Evolutionary conservation across 768 basidiomycete species (phyloP), one percentile per base, ranked within the genome.

Genomic region (Sporobolomyces phaffii): DNA sequence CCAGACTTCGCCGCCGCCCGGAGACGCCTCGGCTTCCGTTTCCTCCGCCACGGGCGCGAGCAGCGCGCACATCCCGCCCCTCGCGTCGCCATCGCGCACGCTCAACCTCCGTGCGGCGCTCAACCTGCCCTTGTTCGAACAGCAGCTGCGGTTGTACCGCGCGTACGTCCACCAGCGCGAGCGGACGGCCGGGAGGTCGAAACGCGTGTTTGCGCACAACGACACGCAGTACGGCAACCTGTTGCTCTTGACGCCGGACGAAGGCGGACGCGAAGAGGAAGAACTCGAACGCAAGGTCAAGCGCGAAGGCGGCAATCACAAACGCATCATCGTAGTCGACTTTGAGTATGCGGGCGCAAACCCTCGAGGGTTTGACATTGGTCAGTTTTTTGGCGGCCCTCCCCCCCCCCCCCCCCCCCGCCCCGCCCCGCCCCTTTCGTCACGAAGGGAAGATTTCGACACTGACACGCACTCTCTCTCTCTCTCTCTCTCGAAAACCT

Each of bases 321-420:
- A 72, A 50, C 63, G 69, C 70, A 64, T 74, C 50, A 74, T 73
- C 34, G 72, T 74, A 13, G 69, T 74, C 69, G 96, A 99, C 79
- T 98, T 97, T 76, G 96, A 99, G 79, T 99, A 99, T 76, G 91
- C 94, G 18, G 83, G 87, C 0, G 87, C 89, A 7, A 98, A 97
- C 75, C 87, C 93, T 29, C 85, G 91, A 5, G 89, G 90, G 5
- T 96, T 86, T 78, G 96, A 99, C 76, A 92, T 99, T 72, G 94
- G 89, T 73, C 13, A 34, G 72, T 50, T 28, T 10, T 13, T n/a
- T 8, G n/a, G n/a, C n/a, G n/a, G n/a, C n/a, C n/a, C 51, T 15
- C 29, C 38, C 43, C 31, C 14, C 20, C 45, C 9, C 36, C 24
- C 20, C 45, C 13, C 31, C n/a, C 2, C 13, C 40, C 29, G 5